A percentile compares a stretch with the other conserved stretches of the same genome.
Evolutionary conservation across 306 rosid genomes (phyloP).

Genomic region (Herpetospermum pedunculosum): DNA sequence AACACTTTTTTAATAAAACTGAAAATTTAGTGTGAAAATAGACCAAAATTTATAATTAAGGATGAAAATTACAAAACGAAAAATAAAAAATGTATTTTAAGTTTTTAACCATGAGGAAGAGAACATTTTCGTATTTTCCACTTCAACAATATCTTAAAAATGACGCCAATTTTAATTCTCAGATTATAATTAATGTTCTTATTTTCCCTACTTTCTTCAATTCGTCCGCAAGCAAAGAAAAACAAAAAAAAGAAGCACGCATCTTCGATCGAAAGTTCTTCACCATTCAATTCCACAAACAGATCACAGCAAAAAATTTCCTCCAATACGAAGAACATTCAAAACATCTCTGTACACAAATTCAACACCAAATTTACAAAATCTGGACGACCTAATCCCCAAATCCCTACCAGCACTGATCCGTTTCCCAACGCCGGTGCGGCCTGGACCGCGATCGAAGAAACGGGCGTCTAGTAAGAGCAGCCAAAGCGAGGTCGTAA

Average conservation of each 20-base stretch:
- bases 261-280: neutral
- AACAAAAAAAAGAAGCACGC: neutral
- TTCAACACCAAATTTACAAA: neutral
- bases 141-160: neutral
- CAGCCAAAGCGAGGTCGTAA: constrained; percentile 47
- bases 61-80: too few relatives aligned
- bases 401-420: constrained; percentile 79
- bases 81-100: too few relatives aligned
- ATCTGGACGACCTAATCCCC: neutral
- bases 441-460: constrained; percentile 24
- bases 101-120: too few relatives aligned
- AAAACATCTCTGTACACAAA: neutral
- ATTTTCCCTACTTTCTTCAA: too few relatives aligned
- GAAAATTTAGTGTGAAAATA: too few relatives aligned
- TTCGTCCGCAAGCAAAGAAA: too few relatives aligned
- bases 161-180: neutral
- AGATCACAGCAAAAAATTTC: neutral
- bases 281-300: neutral
- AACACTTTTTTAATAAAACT: too few relatives aligned
- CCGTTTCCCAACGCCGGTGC: constrained; percentile 84
- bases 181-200: neutral
- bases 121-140: neutral
- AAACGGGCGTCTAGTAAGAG: neutral
- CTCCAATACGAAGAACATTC: neutral
- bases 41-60: too few relatives aligned